Percentiles rank a stretch among this genome's conserved stretches.
Conservation (phyloP, 2,329 filamentous ascomycete species). For the Neoarthrinium moseri region DNA sequence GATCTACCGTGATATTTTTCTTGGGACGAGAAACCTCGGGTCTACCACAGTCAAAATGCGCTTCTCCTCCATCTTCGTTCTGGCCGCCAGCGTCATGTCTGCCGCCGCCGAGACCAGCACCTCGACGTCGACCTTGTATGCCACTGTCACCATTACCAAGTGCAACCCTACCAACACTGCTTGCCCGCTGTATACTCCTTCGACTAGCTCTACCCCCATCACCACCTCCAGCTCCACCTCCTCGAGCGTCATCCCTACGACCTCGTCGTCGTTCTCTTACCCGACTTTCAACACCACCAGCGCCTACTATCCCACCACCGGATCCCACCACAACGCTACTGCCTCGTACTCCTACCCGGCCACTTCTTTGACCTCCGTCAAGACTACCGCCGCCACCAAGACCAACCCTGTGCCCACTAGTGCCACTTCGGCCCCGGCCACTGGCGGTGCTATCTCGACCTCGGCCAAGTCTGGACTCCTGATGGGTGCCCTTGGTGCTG, state of each 20-base stretch:
- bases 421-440: neutral
- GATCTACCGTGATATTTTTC: neutral
- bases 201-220: neutral
- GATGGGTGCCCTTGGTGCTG: constrained; percentile 7
- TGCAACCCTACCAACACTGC: constrained; percentile 11
- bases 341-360: neutral
- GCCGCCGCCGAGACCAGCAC: neutral
- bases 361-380: constrained; percentile 1
- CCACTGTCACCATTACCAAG: constrained; percentile 7
- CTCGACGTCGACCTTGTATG: constrained; percentile 1
- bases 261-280: constrained; percentile 2
- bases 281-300: constrained; percentile 7
- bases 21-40: neutral
- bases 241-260: neutral
- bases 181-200: constrained; percentile 6
- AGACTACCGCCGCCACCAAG: neutral
- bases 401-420: neutral
- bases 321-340: constrained; percentile 1
- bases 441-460: neutral
- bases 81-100: constrained; percentile 4
- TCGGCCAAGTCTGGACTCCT: constrained; percentile 5
- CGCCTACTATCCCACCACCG: constrained; percentile 3
- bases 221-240: neutral
- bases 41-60: constrained; percentile 6
- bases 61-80: constrained; percentile 7